Base-by-base conservation (phyloP, 2,329 filamentous ascomycete species). In the Botrytis deweyae region DNA sequence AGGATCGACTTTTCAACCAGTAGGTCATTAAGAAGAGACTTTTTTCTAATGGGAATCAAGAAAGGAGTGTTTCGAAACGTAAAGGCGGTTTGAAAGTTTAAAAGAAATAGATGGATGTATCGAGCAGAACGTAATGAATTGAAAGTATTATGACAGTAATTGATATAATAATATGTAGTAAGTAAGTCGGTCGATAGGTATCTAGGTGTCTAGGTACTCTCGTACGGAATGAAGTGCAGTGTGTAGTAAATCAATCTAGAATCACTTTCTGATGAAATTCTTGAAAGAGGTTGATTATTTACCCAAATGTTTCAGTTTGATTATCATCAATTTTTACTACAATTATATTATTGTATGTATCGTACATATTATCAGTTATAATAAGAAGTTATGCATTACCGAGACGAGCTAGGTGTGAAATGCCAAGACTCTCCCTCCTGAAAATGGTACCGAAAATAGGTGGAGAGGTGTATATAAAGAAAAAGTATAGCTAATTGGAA, bases 1-100 rank as follows among this genome's bases (percentile, higher is more conserved):
- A 49, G 58, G 59, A 71, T 71, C 69, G 59, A 71, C 69, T 71
- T 38, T 70, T 29, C 7, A 62, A 25, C 36, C 69, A 52, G 59
- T 44, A 55, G 46, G 58, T n/a, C 69, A 29, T 58, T 10, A 69
- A 58, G n/a, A 52, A 55, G 52, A 55, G 61, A 42, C 42, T 66
- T 42, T 58, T 40, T 29, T 58, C 49, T 55, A 69, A 69, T 38
- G 29, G 46, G 52, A 69, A 69, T 52, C 33, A 36, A 33, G 69
- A 46, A 63, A 52, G 40, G 69, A 64, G 58, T 55, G 38, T n/a
- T 64, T 42, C 40, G 38, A 29, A 64, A 29, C 29, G 38, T 33
- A 64, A 42, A 40, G 38, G 52, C 52, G 52, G n/a, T 3, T 58
- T 29, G n/a, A 58, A 42, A 29, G 62, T 64, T 42, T 64, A 64